Conservation (phyloP, 1,284 basidiomycete genomes). For the Stereum hirsutum region DNA sequence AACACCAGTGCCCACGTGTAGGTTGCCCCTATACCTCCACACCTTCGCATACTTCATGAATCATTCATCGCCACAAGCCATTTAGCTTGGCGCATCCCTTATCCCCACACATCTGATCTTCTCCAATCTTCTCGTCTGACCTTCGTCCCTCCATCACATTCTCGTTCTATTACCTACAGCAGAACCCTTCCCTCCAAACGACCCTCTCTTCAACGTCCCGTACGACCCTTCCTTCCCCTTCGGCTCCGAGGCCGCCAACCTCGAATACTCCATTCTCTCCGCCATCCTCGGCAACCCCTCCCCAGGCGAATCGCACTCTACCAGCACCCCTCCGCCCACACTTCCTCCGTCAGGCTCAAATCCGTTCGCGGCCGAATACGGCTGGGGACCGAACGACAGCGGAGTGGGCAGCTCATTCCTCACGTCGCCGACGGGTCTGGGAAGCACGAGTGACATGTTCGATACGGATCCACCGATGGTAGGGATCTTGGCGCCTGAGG, state of each 20-base stretch:
- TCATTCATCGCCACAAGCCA: not conserved
- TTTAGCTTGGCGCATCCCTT: not conserved
- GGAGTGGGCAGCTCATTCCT: constrained; percentile 6
- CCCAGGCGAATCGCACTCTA: constrained; percentile 38
- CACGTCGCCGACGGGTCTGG: constrained; percentile 9
- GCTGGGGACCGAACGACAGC: not conserved
- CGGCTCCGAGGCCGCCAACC: constrained; percentile 80
- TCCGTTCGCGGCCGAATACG: not conserved
- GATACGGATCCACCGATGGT: constrained; percentile 1
- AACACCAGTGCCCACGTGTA: constrained; percentile 8
- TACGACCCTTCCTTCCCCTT: constrained; percentile 62
- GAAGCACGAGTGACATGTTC: constrained; percentile 5
- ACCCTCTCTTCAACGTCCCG: constrained; percentile 52
- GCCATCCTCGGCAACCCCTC: constrained; percentile 81
- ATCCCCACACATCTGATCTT: not conserved
- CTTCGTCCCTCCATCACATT: not conserved
- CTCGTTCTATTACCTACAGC: constrained; percentile 19
- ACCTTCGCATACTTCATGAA: not conserved
- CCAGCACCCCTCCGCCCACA: constrained; percentile 32
- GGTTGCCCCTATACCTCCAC: not conserved
- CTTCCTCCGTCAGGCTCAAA: constrained; percentile 12
- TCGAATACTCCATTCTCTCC: constrained; percentile 88
- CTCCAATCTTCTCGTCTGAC: not conserved
- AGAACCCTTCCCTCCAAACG: constrained; percentile 41
- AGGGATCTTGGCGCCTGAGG: not conserved